Conservation (phyloP, 2,329 filamentous ascomycete genomes). For the Trichoderma guizhouense region DNA sequence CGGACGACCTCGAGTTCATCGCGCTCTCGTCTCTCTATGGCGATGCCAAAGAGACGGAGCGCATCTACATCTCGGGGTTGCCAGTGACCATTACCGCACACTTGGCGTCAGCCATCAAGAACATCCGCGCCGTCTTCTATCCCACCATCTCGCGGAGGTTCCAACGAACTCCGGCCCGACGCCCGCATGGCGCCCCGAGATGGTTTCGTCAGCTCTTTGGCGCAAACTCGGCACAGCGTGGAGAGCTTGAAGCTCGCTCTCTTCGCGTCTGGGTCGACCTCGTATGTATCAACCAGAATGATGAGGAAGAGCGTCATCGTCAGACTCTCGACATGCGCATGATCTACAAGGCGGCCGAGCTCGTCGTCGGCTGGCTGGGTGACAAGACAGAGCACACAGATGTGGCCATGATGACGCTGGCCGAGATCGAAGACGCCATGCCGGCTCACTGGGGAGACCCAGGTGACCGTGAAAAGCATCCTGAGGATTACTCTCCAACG, state of each 20-base stretch:
- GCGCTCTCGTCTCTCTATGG: conserved; percentile 11
- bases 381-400: conserved; percentile 5
- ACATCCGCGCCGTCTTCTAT: conserved; percentile 16
- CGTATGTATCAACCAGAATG: conserved; percentile 22
- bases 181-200: conserved; percentile 4
- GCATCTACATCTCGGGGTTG: conserved; percentile 10
- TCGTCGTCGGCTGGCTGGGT: conserved; percentile 22
- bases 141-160: conserved; percentile 9
- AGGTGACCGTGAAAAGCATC: conserved; percentile 5
- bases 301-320: conserved; percentile 12
- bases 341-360: conserved; percentile 19
- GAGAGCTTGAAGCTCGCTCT: conserved; percentile 4
- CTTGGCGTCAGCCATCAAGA: conserved; percentile 1
- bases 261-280: conserved; percentile 22
- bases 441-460: conserved; percentile 6
- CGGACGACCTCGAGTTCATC: conserved; percentile 9
- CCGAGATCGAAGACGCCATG: conserved; percentile 10
- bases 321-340: conserved; percentile 22
- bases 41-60: neutral
- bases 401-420: neutral
- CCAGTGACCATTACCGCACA: conserved; percentile 2
- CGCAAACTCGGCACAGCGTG: neutral
- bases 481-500: neutral
- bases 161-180: conserved; percentile 8
- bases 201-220: conserved; percentile 12